Conservation (phyloP, 495 filamentous ascomycete genomes). For the Aspergillus incahuasiensis region DNA sequence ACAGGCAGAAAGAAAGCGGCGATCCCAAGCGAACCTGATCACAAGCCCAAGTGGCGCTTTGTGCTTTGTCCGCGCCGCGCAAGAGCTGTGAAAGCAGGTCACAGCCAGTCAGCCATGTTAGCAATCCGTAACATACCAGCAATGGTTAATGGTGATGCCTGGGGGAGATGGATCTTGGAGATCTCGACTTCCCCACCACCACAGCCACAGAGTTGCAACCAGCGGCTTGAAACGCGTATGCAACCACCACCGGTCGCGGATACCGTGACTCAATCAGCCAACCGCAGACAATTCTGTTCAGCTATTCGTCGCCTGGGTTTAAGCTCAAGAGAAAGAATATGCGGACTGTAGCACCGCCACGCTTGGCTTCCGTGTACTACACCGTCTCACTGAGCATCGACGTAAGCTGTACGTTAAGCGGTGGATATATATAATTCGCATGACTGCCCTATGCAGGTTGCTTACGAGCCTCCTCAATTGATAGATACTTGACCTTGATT, state of each 20-base stretch:
- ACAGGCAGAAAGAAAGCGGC: slow-evolving; percentile 5
- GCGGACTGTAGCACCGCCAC: slow-evolving; percentile 12
- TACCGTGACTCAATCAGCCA: neutral
- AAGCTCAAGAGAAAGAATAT: slow-evolving; percentile 7
- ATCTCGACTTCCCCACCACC: neutral
- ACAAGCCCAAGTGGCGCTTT: neutral
- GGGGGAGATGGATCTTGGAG: neutral
- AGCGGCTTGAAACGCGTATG: slow-evolving; percentile 10
- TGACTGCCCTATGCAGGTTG: neutral
- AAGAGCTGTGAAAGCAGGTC: neutral
- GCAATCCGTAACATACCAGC: neutral
- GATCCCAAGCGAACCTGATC: slow-evolving; percentile 2
- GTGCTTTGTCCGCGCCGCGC: slow-evolving; percentile 12
- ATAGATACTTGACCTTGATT: neutral
- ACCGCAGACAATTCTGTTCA: neutral
- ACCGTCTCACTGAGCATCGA: too few species aligned
- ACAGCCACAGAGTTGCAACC: slow-evolving; percentile 1
- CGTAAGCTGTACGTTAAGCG: too few species aligned
- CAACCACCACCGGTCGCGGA: neutral
- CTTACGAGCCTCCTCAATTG: neutral
- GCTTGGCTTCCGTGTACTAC: neutral
- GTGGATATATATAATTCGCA: neutral
- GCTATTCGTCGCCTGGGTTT: slow-evolving; percentile 4
- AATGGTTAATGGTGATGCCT: slow-evolving; percentile 13
- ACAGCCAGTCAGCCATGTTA: neutral